A percentile compares a stretch with the other conserved stretches of the same genome.
Conservation (phyloP, 305 asterid genomes). For the Fraxinus greggii region DNA sequence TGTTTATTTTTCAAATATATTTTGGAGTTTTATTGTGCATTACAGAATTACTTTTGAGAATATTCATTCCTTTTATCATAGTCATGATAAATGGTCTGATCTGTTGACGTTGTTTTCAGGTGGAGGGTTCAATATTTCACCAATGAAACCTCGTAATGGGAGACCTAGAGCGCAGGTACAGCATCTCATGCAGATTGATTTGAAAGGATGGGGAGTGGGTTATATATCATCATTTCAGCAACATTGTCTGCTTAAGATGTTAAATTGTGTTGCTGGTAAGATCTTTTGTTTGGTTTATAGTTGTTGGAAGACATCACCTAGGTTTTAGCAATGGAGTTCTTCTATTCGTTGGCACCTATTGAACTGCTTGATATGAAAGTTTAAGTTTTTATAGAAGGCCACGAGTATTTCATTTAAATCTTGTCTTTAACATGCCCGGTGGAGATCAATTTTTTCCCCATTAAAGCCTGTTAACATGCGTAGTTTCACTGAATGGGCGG, state of each 20-base stretch:
- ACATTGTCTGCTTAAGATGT: slow-evolving; percentile 94
- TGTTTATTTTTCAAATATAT: slow-evolving; percentile 5
- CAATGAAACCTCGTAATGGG: slow-evolving; percentile 82
- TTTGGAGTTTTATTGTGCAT: background rate
- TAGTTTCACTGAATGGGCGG: background rate
- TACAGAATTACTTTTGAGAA: slow-evolving; percentile 12
- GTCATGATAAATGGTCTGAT: slow-evolving; percentile 21
- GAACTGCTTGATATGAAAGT: background rate
- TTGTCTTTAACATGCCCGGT: background rate
- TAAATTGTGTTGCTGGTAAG: slow-evolving; percentile 94
- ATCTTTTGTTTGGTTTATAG: slow-evolving; percentile 13
- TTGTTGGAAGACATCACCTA: background rate
- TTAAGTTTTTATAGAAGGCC: background rate
- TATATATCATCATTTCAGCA: slow-evolving; percentile 89
- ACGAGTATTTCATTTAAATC: background rate
- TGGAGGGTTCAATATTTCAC: slow-evolving; percentile 95
- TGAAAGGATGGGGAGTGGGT: slow-evolving; percentile 98
- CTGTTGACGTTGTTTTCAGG: slow-evolving; percentile 45
- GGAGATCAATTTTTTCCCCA: background rate
- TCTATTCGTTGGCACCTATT: background rate
- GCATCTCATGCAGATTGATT: slow-evolving; percentile 98
- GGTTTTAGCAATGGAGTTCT: slow-evolving; percentile 8
- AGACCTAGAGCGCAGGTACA: slow-evolving; percentile 95
- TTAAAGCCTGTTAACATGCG: background rate
- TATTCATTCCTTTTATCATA: slow-evolving; percentile 5